A percentile compares a stretch with the other conserved stretches of the same genome.
phyloP scores from a whole-genome alignment of 768 basidiomycete genomes.

The Tricholoma furcatifolium region DNA sequence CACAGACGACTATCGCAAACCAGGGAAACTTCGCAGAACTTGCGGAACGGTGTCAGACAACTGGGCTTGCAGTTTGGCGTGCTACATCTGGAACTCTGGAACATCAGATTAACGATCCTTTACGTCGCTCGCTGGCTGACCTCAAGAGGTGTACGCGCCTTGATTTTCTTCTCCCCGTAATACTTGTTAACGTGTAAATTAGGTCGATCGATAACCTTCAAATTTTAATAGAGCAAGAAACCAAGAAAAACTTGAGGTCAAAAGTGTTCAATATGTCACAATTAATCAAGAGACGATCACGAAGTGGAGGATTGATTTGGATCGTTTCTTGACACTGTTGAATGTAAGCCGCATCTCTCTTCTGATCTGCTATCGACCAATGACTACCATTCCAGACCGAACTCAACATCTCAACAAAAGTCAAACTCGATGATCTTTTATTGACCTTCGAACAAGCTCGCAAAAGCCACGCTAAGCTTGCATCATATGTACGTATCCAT shows the following conservation, averaged over 20 bases:
- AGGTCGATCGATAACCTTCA: slow-evolving; percentile 1
- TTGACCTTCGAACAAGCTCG: slow-evolving; percentile 4
- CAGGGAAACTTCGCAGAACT: slow-evolving; percentile 7
- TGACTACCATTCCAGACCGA: slow-evolving; percentile 1
- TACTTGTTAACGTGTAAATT: neutral
- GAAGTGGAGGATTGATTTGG: slow-evolving; percentile 8
- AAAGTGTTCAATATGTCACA: slow-evolving; percentile 4
- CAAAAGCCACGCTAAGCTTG: neutral
- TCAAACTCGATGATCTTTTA: slow-evolving; percentile 11
- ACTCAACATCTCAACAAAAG: slow-evolving; percentile 8
- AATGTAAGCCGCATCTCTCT: slow-evolving; percentile 1
- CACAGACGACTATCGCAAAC: slow-evolving; percentile 6
- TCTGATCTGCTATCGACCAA: too few relatives aligned
- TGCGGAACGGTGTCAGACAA: slow-evolving; percentile 11
- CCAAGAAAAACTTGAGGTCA: neutral
- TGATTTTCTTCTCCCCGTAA: neutral
- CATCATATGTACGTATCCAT: neutral
- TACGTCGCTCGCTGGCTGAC: neutral
- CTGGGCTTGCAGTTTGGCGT: slow-evolving; percentile 7
- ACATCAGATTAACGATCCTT: neutral
- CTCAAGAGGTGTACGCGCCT: neutral
- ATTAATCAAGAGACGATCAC: slow-evolving; percentile 10
- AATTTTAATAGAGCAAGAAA: slow-evolving; percentile 1
- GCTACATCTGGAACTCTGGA: slow-evolving; percentile 3
- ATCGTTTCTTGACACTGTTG: slow-evolving; percentile 3